Conservation (phyloP, 768 basidiomycete genomes). For the Tricholoma matsutake region DNA sequence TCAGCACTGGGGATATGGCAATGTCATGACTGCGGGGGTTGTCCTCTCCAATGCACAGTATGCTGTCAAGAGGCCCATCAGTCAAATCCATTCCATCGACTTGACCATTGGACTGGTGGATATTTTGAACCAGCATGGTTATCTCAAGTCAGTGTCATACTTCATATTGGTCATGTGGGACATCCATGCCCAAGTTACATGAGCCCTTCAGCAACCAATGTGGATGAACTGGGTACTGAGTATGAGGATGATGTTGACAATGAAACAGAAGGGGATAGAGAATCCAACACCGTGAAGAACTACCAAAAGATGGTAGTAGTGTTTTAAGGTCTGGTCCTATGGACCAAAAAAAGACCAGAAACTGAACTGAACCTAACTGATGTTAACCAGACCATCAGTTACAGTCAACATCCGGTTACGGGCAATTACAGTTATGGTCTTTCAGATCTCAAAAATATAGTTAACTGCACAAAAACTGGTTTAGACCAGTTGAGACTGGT, state of each 20-base stretch:
- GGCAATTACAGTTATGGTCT: too few relatives aligned
- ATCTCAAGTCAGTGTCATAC: constrained; percentile 10
- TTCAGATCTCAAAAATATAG: too few relatives aligned
- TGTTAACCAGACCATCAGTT: too few relatives aligned
- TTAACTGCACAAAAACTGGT: too few relatives aligned
- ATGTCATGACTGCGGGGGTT: background rate
- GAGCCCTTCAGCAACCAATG: background rate
- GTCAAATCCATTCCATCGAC: constrained; percentile 9
- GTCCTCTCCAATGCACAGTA: background rate
- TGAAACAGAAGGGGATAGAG: too few relatives aligned
- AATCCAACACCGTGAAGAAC: background rate
- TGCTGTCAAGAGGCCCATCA: background rate
- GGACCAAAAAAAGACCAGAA: too few relatives aligned
- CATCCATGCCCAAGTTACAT: background rate
- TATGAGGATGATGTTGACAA: too few relatives aligned
- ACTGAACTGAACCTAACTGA: too few relatives aligned
- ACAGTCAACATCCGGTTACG: too few relatives aligned
- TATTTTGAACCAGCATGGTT: constrained; percentile 9
- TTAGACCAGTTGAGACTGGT: too few relatives aligned
- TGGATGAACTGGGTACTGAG: background rate
- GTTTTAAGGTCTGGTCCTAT: too few relatives aligned
- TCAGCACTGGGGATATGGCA: background rate
- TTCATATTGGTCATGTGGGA: constrained; percentile 5
- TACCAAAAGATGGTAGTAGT: too few relatives aligned
- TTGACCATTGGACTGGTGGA: constrained; percentile 17